Conservation (phyloP, 176 grass and related monocot genomes). For the Aegilops bicornis region DNA sequence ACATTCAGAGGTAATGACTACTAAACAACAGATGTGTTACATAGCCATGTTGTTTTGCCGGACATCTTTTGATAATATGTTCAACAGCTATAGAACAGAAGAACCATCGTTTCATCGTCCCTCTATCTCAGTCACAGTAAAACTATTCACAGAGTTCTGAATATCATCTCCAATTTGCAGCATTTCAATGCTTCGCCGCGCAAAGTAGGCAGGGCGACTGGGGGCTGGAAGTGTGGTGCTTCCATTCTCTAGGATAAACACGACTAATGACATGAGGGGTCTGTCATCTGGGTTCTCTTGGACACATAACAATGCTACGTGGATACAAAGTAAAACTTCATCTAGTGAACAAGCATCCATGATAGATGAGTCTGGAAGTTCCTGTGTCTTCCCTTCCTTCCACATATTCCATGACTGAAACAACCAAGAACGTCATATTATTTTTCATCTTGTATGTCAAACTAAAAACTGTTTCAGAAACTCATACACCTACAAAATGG, state of each 20-base stretch:
- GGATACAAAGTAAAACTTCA: conserved; percentile 44
- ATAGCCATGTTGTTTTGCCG: no score
- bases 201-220: background rate
- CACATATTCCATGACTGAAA: background rate
- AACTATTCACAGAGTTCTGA: background rate
- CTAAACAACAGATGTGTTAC: no score
- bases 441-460: background rate
- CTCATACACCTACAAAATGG: background rate
- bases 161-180: background rate
- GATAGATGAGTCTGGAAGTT: conserved; percentile 32
- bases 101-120: background rate
- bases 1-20: no score
- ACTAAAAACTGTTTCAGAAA: background rate
- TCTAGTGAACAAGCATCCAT: conserved; percentile 2
- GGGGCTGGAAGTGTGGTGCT: background rate
- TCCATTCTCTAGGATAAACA: background rate
- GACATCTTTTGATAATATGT: no score
- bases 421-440: background rate
- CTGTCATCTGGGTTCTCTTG: conserved; percentile 27
- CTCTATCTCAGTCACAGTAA: background rate
- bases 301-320: conserved; percentile 31
- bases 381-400: conserved; percentile 12
- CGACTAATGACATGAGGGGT: conserved; percentile 26
- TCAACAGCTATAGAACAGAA: no score
- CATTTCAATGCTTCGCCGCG: background rate